These are phyloP conservation scores for Obba rivulosa DNA, from an alignment of 768 basidiomycete genomes.

Conservation along the genomic window DNA sequence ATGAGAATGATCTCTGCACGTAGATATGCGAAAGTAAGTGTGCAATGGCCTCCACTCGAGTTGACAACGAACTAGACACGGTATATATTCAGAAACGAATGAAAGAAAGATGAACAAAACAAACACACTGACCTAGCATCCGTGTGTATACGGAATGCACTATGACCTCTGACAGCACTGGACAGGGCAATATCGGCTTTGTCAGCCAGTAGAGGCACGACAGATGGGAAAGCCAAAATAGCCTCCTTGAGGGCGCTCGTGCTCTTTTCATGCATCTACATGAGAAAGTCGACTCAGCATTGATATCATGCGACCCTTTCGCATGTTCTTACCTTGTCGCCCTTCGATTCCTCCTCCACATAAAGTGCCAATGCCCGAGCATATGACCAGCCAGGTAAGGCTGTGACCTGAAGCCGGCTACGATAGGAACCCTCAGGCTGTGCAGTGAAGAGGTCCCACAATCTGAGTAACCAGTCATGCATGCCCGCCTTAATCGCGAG, in stretches of 20 bases:
- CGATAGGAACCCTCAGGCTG: slow-evolving; percentile 8
- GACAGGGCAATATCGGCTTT: slow-evolving; percentile 72
- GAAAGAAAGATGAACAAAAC: neutral
- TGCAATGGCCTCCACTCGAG: slow-evolving; percentile 41
- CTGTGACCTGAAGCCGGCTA: slow-evolving; percentile 21
- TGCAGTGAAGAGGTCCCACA: slow-evolving; percentile 49
- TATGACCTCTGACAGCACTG: slow-evolving; percentile 49
- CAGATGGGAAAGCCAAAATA: slow-evolving; percentile 70
- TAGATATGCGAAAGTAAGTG: slow-evolving; percentile 89
- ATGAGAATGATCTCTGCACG: slow-evolving; percentile 61
- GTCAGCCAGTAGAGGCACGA: slow-evolving; percentile 80
- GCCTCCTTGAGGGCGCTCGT: slow-evolving; percentile 70
- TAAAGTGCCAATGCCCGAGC: slow-evolving; percentile 64
- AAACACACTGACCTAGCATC: slow-evolving; percentile 57
- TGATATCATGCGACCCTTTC: neutral
- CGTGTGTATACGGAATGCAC: slow-evolving; percentile 64
- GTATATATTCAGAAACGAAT: neutral
- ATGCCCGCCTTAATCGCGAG: slow-evolving; percentile 79
- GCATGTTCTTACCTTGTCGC: slow-evolving; percentile 17
- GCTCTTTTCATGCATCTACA: slow-evolving; percentile 40
- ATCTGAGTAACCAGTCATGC: slow-evolving; percentile 72
- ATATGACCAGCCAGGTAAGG: slow-evolving; percentile 77
- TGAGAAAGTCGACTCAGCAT: neutral
- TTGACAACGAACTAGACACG: slow-evolving; percentile 9
- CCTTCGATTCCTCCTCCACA: slow-evolving; percentile 36